Base-by-base conservation (phyloP, 2,329 filamentous ascomycete genomes). In the Rutstroemia sp. region DNA sequence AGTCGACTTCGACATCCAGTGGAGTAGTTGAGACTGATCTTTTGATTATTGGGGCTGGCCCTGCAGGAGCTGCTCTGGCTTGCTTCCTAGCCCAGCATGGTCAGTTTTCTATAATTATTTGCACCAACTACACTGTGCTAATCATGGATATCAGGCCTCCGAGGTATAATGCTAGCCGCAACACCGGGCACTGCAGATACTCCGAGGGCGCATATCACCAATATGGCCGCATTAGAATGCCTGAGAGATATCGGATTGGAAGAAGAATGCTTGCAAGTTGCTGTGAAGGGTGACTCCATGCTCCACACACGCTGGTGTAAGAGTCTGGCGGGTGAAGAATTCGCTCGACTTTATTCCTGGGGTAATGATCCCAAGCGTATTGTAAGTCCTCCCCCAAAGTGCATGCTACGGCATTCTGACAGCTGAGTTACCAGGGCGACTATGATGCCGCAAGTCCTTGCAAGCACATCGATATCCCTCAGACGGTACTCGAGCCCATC, bases 161-260 rank as follows among this genome's bases (percentile, higher is more conserved):
- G 69, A 30, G 82, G 82, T 0, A 73, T 84, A 46, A 75, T 84
- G 60, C 72, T 85, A 51, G 74, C 75, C 6, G 64, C 73, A 2
- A 73, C 76, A 0, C 67, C 78, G 0, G 73, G 75, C 3, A 81
- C 76, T 1, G 78, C 81, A 1, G 71, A 78, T 56, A 82, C 80
- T 1, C 82, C 82, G 1, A 71, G 82, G 25, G 81, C 81, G 0
- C 81, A 84, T 64, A 80, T 83, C 56, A 82, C 78, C 45, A 85
- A 83, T 64, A 78, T 66, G 62, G 79, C 79, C 0, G 78, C 78
- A 0, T 65, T 80, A 72, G 82, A 81, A 61, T 80, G 77, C 63
- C 69, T 80, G 2, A 73, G 78, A 7, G 78, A 80, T 58, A 75
- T 80, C 54, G 76, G 73, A 1, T 66, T 81, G 2, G 76, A 80